Evolutionary conservation across 1,284 basidiomycete genomes (phyloP).

Genomic region (Leccinum insolens): DNA sequence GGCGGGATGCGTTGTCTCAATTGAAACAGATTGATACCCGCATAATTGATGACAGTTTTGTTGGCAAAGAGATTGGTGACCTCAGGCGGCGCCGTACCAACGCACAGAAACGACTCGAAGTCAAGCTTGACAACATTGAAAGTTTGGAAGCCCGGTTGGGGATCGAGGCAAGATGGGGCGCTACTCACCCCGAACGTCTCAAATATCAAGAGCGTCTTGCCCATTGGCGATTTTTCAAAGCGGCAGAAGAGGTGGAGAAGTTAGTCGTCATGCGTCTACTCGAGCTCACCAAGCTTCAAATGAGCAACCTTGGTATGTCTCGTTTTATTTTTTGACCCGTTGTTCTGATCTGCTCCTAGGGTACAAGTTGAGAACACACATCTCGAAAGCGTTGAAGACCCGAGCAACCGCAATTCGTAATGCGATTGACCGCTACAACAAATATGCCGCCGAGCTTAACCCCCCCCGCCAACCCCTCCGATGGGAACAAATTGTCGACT

Average conservation of each 20-base stretch:
- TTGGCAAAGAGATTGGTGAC: neutral
- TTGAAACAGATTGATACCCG: neutral
- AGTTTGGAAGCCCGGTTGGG: neutral
- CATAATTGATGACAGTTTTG: neutral
- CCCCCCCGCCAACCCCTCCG: neutral
- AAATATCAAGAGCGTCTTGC: neutral
- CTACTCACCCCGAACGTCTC: neutral
- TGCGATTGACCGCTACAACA: neutral
- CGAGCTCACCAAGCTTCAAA: neutral
- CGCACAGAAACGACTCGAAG: neutral
- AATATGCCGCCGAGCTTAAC: neutral
- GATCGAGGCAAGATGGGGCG: neutral
- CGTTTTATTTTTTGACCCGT: neutral
- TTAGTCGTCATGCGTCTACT: neutral
- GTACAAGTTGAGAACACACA: neutral
- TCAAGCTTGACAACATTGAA: neutral
- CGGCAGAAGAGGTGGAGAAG: neutral
- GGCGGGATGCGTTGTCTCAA: neutral
- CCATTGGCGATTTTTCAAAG: neutral
- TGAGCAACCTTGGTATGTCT: neutral
- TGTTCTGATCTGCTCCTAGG: neutral
- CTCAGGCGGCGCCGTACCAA: neutral
- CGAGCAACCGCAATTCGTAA: neutral
- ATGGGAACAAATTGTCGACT: neutral
- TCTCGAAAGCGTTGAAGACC: neutral